Conservation (phyloP, 345 rosid genomes). For the Clausena lansium region DNA sequence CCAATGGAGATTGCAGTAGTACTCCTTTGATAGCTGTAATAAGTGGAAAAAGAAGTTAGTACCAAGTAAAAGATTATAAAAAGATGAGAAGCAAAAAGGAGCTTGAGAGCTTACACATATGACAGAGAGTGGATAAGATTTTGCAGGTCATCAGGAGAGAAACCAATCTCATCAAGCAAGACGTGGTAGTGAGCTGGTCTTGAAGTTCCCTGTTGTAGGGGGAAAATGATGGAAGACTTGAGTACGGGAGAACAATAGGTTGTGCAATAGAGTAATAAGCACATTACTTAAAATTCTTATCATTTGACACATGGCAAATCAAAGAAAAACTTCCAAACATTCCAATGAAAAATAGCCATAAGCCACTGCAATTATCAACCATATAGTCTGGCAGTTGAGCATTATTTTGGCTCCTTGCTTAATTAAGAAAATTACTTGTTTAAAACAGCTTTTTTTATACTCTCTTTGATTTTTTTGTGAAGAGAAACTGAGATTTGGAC, state of each 20-base stretch:
- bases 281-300: not conserved
- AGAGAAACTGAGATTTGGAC: not conserved
- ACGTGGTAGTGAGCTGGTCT: conserved; percentile 92
- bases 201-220: conserved; percentile 64
- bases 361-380: not conserved
- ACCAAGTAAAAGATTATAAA: conserved; percentile 7
- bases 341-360: not conserved
- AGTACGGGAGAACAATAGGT: not conserved
- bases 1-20: conserved; percentile 81
- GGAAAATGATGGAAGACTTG: not conserved
- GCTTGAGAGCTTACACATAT: conserved; percentile 64
- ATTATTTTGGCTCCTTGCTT: not conserved
- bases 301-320: not conserved
- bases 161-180: conserved; percentile 80
- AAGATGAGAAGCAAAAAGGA: conserved; percentile 1
- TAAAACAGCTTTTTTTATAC: not conserved
- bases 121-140: conserved; percentile 66
- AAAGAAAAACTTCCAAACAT: not conserved
- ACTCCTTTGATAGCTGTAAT: conserved; percentile 77
- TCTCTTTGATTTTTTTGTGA: not conserved
- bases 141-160: conserved; percentile 67
- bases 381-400: not conserved
- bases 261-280: not conserved
- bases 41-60: not conserved
- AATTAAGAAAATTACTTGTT: not conserved